A percentile compares a stretch with the other conserved stretches of the same genome.
phyloP scores from a whole-genome alignment of 2,329 filamentous ascomycete species.

The Hypoxylon sp. region DNA sequence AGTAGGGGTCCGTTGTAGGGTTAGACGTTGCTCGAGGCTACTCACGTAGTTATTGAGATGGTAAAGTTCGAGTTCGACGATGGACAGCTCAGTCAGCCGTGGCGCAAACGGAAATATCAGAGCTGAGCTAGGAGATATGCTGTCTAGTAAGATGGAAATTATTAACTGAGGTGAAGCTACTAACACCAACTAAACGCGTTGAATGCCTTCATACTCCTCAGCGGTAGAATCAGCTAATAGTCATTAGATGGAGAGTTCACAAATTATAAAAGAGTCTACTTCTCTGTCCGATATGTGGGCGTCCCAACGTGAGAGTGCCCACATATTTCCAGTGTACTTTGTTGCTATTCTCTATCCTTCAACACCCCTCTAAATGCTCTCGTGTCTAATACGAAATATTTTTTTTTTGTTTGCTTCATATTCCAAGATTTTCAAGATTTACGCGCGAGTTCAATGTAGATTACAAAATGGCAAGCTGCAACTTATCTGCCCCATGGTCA shows the following conservation, averaged over 20 bases:
- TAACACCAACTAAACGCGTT: background rate
- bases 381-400: slow-evolving; percentile 1
- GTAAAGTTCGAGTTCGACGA: background rate
- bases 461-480: slow-evolving; percentile 9
- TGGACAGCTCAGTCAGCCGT: background rate
- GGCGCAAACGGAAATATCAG: background rate
- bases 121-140: background rate
- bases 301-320: background rate
- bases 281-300: background rate
- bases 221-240: background rate
- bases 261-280: background rate
- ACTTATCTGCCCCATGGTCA: slow-evolving; percentile 8
- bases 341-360: background rate
- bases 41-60: background rate
- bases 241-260: background rate
- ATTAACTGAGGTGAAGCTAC: background rate
- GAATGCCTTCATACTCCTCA: background rate
- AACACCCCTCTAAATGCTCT: background rate
- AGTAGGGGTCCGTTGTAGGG: slow-evolving; percentile 25
- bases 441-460: background rate
- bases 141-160: background rate
- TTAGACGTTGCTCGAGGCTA: slow-evolving; percentile 8
- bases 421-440: slow-evolving; percentile 3
- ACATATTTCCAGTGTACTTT: background rate
- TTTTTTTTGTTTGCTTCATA: slow-evolving; percentile 5